Evolutionary conservation across 495 filamentous ascomycete genomes (phyloP).

Genomic region (Mytilinidion resinicola): DNA sequence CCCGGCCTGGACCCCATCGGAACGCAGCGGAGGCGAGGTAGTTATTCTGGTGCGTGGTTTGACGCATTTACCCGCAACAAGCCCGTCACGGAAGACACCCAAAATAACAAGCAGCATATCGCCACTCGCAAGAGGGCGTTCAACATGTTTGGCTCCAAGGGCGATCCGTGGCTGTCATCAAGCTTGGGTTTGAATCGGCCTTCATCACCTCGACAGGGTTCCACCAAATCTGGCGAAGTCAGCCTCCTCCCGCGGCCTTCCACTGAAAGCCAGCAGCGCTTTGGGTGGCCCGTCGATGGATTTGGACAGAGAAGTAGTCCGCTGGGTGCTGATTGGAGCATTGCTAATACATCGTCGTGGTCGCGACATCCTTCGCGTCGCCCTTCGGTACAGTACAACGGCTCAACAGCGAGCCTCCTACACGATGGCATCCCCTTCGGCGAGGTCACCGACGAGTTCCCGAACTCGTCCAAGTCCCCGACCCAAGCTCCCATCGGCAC

Average conservation of each 20-base stretch:
- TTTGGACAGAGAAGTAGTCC: slow-evolving; percentile 22
- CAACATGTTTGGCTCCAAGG: slow-evolving; percentile 30
- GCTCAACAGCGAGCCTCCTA: slow-evolving; percentile 27
- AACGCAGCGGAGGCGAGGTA: slow-evolving; percentile 18
- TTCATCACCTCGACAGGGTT: slow-evolving; percentile 33
- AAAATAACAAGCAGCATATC: slow-evolving; percentile 23
- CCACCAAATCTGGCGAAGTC: slow-evolving; percentile 31
- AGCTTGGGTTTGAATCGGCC: slow-evolving; percentile 27
- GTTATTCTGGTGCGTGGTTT: slow-evolving; percentile 26
- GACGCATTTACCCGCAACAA: slow-evolving; percentile 21
- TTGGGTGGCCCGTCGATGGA: slow-evolving; percentile 29
- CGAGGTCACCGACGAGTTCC: slow-evolving; percentile 26
- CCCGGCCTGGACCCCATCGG: slow-evolving; percentile 19
- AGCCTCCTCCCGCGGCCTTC: slow-evolving; percentile 33
- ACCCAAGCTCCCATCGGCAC: slow-evolving; percentile 38
- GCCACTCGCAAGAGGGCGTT: slow-evolving; percentile 24
- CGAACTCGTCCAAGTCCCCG: slow-evolving; percentile 25
- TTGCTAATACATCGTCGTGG: slow-evolving; percentile 23
- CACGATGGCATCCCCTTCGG: slow-evolving; percentile 31
- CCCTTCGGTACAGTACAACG: slow-evolving; percentile 34
- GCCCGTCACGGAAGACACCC: slow-evolving; percentile 22
- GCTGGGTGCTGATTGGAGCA: slow-evolving; percentile 25
- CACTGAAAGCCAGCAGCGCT: slow-evolving; percentile 28
- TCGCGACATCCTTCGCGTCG: slow-evolving; percentile 35
- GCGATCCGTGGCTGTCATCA: slow-evolving; percentile 25